Percentiles rank a stretch among this genome's conserved stretches.
phyloP scores from a whole-genome alignment of 2,329 filamentous ascomycete genomes.

The Ceratocystis cacaofunesta region DNA sequence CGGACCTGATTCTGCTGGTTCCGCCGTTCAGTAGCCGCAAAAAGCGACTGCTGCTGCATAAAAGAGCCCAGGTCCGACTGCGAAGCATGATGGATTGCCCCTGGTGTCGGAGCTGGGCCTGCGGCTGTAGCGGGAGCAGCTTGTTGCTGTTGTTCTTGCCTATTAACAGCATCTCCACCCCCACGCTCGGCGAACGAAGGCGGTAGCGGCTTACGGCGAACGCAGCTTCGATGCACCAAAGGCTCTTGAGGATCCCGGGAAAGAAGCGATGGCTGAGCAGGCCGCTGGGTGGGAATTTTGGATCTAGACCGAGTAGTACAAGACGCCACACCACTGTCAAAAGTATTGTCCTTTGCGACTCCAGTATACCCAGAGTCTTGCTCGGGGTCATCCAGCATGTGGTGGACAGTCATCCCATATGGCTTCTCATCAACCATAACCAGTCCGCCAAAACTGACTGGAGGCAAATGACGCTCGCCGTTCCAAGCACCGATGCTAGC shows the following conservation, averaged over 20 bases:
- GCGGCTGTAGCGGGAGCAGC: neutral
- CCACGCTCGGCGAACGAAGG: neutral
- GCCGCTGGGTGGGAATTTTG: neutral
- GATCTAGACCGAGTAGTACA: neutral
- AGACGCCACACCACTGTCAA: neutral
- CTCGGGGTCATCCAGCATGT: constrained; percentile 71
- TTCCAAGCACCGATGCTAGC: constrained; percentile 89
- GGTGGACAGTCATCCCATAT: constrained; percentile 92
- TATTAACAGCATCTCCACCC: neutral
- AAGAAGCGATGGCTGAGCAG: neutral
- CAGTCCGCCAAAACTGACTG: constrained; percentile 80
- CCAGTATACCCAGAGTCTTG: constrained; percentile 1
- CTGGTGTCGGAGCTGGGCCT: neutral
- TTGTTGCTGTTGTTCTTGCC: neutral
- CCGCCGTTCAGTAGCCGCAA: constrained; percentile 1
- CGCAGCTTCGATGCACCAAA: constrained; percentile 7
- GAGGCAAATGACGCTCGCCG: constrained; percentile 69
- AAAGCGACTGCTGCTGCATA: constrained; percentile 8
- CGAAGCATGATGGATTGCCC: neutral
- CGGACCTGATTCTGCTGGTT: neutral
- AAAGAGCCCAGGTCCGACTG: neutral
- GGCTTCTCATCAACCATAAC: constrained; percentile 71
- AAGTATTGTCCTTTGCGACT: constrained; percentile 6
- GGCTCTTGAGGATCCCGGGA: neutral
- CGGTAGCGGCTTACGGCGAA: constrained; percentile 9